Evolutionary conservation across 257 asterid species (phyloP), one percentile per base, ranked within the genome.

Genomic region (Solanum bukasovii): DNA sequence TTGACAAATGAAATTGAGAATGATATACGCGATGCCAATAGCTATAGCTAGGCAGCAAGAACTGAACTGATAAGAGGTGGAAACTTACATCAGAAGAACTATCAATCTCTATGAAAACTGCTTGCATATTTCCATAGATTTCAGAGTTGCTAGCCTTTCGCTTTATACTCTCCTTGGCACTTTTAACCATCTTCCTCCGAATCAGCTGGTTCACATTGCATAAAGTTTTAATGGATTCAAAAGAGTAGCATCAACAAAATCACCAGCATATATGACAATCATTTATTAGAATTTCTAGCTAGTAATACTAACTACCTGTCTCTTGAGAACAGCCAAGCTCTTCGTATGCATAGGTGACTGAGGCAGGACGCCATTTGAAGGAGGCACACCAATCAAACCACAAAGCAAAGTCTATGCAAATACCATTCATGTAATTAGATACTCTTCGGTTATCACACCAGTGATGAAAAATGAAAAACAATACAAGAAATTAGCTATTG

Each of bases 91-190:
- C 33, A 33, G 92, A 88, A 65, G 95, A 88, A 71, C 83, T 88
- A 74, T 94, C 95, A 35, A 94, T 88, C 78, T 93, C 94, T 16
- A 93, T 34, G 89, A 93, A 93, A 18, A 91, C 92, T 29, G 92
- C 90, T 83, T 94, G 94, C 94, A 94, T 92, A 33, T 91, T 91
- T 83, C 94, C 94, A 84, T 94, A 94, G 29, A 94, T 94, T 87
- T 92, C 95, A 2, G 91, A 92, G 7, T 89, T 89, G 87, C 88
- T 91, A 7, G 91, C 94, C 52, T 92, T 91, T 21, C 73, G 88
- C 87, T 89, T 92, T 16, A 94, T 93, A n/a, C 94, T 88, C 88
- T 91, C 92, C 70, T 91, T 91, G 34, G 93, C 96, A 10, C 81
- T 88, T 83, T 84, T 34, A 33, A 94, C 91, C 94, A 94, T 93